Percentiles rank a stretch among this genome's conserved stretches.
phyloP scores from a whole-genome alignment of 176 grass and related monocot species.

The Avena atlantica region DNA sequence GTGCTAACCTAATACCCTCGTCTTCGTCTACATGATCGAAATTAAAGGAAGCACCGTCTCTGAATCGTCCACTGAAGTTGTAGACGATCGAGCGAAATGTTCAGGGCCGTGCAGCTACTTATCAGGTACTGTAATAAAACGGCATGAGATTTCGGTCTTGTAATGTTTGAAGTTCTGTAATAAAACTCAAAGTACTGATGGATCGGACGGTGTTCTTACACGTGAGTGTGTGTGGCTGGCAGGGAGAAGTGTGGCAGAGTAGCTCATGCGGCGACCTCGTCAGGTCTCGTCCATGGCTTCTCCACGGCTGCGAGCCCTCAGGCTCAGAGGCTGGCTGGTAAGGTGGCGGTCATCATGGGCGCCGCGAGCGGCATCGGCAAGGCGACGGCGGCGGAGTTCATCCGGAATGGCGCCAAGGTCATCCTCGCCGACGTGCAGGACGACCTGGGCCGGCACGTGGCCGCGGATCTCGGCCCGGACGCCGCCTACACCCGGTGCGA shows the following conservation, averaged over 20 bases:
- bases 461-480: constrained; percentile 41
- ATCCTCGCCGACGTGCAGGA: constrained; percentile 49
- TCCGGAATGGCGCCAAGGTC: constrained; percentile 39
- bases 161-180: not conserved
- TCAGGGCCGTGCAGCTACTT: not conserved
- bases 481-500: constrained; percentile 31
- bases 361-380: constrained; percentile 50
- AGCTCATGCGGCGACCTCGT: not conserved
- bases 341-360: constrained; percentile 51
- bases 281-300: not conserved
- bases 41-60: not conserved
- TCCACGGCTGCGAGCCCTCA: not conserved
- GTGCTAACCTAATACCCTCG: not conserved
- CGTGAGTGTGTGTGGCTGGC: not conserved
- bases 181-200: not conserved
- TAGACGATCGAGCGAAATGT: not conserved
- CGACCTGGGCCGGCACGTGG: constrained; percentile 20
- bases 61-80: not conserved
- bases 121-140: not conserved
- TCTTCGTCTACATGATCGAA: not conserved
- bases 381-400: constrained; percentile 27
- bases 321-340: constrained; percentile 33
- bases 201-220: not conserved
- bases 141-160: not conserved
- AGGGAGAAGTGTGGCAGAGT: not conserved